Evolutionary conservation across 2,329 filamentous ascomycete genomes (phyloP), one percentile per base, ranked within the genome.

Genomic region (Colletotrichum navitas): DNA sequence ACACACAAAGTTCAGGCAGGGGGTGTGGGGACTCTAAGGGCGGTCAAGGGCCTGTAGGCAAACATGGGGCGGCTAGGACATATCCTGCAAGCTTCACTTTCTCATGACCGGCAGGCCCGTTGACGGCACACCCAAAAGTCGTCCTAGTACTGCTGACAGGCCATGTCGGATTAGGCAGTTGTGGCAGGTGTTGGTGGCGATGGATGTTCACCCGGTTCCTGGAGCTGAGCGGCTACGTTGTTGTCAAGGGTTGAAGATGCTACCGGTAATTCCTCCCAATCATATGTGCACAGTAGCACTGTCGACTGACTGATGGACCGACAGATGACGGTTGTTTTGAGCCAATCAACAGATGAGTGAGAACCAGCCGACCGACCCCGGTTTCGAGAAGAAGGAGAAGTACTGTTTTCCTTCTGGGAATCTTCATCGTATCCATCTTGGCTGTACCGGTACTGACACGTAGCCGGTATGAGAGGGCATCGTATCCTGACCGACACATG

Each of bases 151-250:
- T 41, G 59, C 65, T 41, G 59, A 55, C 65, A 34, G 45, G 39
- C 47, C 65, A 55, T 60, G 65, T 72, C 58, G 60, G 24, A 54
- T 49, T 41, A 60, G 69, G 66, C 39, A 63, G 54, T 55, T 66
- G n/a, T 64, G 64, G 21, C 32, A 58, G n/a, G 55, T 63, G 56
- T 52, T 62, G 56, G 55, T 62, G 63, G 68, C 59, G 51, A 56
- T 68, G 68, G 51, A 72, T 66, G 60, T 54, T 60, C 59, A 63
- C 69, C 69, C 59, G 66, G 69, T 72, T 72, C 58, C 69, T 68
- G 66, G 66, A 68, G 34, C 54, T 52, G 41, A 72, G 59, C 45
- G 47, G 54, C 69, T 72, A 69, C 54, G 63, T 72, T 55, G 59
- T 64, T 66, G 58, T 68, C 64, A 62, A 60, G 60, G 49, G 54